Base-by-base conservation (phyloP, 2,329 filamentous ascomycete genomes). In the Xylariaceae sp. region DNA sequence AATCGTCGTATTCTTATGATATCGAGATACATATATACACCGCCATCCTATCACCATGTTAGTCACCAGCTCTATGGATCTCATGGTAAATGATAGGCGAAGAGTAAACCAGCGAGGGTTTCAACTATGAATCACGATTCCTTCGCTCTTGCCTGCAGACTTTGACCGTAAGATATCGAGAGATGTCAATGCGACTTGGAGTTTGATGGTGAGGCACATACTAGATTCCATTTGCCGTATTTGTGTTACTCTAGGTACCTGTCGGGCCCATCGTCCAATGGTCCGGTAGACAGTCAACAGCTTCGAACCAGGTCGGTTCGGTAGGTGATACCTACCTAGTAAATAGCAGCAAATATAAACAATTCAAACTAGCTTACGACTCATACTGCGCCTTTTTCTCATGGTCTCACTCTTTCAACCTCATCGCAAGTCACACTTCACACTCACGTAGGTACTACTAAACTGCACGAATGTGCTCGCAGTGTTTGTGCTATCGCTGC, bases 21-120 rank as follows among this genome's bases (percentile, higher is more conserved):
- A 30, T 4, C 23, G 4, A 30, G 4, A 30, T n/a, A 23, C 6
- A 35, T 47, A 45, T 44, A 11, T 34, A 47, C 56, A n/a, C 30
- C 61, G 90, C 90, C 86, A 88, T 82, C 78, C 84, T 91, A 96
- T 96, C 90, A 88, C 89, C 90, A 87, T 86, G 85, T 87, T 82
- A 84, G 87, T 85, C 88, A 81, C 78, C 71, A 68, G 77, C 70
- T 76, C 80, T 72, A 88, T 90, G 89, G 87, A 85, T 88, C 82
- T 85, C 85, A 85, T 90, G 91, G 88, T 96, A 96, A 86, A 96
- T 89, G 86, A 85, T 83, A 92, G 84, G 91, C 91, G 89, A 82
- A 96, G 81, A 96, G 76, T 70, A 82, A 94, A 77, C 71, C 73
- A 74, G 75, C 71, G 72, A 71, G 70, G 74, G 73, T 68, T 68